phyloP scores from a whole-genome alignment of 805 yeast species.

The Suhomyces pyralidae region DNA sequence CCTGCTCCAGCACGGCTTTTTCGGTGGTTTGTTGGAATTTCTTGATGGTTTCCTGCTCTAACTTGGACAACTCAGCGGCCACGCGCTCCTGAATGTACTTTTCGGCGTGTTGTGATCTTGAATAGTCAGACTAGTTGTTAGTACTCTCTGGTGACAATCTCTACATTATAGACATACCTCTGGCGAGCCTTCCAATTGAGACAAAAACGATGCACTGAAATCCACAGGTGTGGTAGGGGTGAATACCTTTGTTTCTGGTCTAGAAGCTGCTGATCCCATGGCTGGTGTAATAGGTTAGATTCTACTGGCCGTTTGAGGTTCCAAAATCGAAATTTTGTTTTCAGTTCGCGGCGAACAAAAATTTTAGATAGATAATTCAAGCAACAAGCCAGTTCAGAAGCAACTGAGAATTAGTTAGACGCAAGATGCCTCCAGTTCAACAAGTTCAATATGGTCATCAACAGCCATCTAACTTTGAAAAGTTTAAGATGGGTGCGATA shows the following conservation, averaged over 20 bases:
- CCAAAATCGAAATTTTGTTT: background rate
- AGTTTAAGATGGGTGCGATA: slow-evolving; percentile 96
- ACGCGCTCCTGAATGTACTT: slow-evolving; percentile 66
- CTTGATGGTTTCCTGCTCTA: slow-evolving; percentile 51
- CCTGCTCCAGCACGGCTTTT: slow-evolving; percentile 35
- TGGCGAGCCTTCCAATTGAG: slow-evolving; percentile 57
- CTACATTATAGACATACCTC: slow-evolving; percentile 38
- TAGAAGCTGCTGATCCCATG: slow-evolving; percentile 63
- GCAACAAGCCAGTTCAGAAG: too few relatives aligned
- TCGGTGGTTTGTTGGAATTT: slow-evolving; percentile 51
- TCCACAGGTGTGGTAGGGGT: slow-evolving; percentile 67
- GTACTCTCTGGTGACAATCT: slow-evolving; percentile 2
- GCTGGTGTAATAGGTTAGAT: background rate
- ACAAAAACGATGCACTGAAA: slow-evolving; percentile 59
- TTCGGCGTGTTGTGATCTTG: slow-evolving; percentile 67
- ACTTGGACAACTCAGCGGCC: slow-evolving; percentile 49
- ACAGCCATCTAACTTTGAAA: slow-evolving; percentile 86
- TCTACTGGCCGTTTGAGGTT: background rate
- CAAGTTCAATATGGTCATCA: slow-evolving; percentile 53
- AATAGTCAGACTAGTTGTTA: slow-evolving; percentile 50
- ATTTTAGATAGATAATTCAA: background rate
- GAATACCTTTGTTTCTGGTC: slow-evolving; percentile 63
- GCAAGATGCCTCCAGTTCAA: slow-evolving; percentile 61
- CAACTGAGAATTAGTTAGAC: background rate
- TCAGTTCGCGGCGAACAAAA: background rate